Percentiles rank a stretch among this genome's conserved stretches.
Conservation (phyloP, 495 filamentous ascomycete species). For the Cercophora sp. region DNA sequence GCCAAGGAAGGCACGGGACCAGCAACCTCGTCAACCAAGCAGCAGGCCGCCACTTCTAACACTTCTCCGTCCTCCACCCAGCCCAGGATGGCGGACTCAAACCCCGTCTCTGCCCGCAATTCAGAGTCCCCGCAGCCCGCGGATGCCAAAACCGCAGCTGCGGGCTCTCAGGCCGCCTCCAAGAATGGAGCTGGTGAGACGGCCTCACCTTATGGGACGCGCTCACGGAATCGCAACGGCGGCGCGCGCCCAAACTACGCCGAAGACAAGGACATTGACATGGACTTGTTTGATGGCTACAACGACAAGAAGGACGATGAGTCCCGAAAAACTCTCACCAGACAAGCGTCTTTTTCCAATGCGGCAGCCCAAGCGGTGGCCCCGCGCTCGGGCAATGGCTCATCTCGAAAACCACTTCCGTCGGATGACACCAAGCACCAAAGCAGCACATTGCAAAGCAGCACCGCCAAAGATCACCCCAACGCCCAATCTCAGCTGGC, state of each 20-base stretch:
- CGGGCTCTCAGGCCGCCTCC: conserved; percentile 32
- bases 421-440: conserved; percentile 27
- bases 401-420: conserved; percentile 31
- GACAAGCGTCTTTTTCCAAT: conserved; percentile 22
- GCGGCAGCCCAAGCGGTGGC: conserved; percentile 18
- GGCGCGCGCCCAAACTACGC: conserved; percentile 87
- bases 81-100: conserved; percentile 29
- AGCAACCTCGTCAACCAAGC: conserved; percentile 22
- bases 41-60: conserved; percentile 10
- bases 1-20: conserved; percentile 27
- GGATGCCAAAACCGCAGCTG: conserved; percentile 43
- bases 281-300: conserved; percentile 63
- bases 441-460: conserved; percentile 13
- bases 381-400: conserved; percentile 22
- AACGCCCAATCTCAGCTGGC: conserved; percentile 11
- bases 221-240: conserved; percentile 85
- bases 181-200: conserved; percentile 35
- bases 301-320: conserved; percentile 43
- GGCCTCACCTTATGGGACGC: conserved; percentile 84
- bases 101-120: conserved; percentile 14
- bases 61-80: conserved; percentile 20
- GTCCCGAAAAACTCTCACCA: conserved; percentile 45
- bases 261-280: conserved; percentile 89
- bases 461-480: conserved; percentile 24
- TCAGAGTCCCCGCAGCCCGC: conserved; percentile 27